These are phyloP conservation scores for Lepidium africanum DNA, from an alignment of 345 rosid species.

Conservation along the genomic window DNA sequence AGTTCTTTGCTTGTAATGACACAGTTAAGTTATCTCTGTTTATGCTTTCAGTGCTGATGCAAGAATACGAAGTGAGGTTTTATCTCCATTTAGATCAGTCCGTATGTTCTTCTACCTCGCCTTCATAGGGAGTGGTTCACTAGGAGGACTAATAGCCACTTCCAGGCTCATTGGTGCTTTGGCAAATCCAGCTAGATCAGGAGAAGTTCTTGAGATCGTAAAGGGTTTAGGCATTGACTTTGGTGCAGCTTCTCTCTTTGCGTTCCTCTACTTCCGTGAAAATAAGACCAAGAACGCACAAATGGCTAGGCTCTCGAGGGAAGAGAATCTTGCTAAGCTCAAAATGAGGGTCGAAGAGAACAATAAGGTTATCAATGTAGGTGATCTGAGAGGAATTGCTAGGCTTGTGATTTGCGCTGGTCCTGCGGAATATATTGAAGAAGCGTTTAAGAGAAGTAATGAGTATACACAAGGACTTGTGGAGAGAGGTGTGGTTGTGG, in stretches of 20 bases:
- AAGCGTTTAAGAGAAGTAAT: constrained; percentile 68
- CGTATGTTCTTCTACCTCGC: constrained; percentile 95
- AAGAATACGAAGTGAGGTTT: constrained; percentile 86
- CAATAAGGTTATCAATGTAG: constrained; percentile 52
- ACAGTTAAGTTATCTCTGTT: constrained; percentile 18
- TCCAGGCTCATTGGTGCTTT: constrained; percentile 72
- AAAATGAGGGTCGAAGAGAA: constrained; percentile 64
- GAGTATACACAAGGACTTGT: constrained; percentile 67
- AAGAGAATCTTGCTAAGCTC: constrained; percentile 82
- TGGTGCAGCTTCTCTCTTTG: constrained; percentile 68
- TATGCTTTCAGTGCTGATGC: constrained; percentile 54
- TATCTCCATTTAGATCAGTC: constrained; percentile 83
- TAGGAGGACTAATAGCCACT: constrained; percentile 81
- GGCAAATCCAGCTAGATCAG: constrained; percentile 60
- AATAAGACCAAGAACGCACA: constrained; percentile 70
- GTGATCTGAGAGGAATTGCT: constrained; percentile 61
- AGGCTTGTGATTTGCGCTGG: constrained; percentile 91
- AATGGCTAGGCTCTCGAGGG: constrained; percentile 78
- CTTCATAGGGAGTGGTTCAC: constrained; percentile 63
- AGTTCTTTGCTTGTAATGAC: neutral
- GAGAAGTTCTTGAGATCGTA: constrained; percentile 52
- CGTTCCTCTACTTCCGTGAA: constrained; percentile 69
- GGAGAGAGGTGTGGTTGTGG: constrained; percentile 87
- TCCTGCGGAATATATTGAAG: constrained; percentile 53
- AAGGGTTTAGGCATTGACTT: constrained; percentile 70